These are phyloP conservation scores for Raphanus sativus DNA, from an alignment of 345 rosid genomes.

Conservation along the genomic window DNA sequence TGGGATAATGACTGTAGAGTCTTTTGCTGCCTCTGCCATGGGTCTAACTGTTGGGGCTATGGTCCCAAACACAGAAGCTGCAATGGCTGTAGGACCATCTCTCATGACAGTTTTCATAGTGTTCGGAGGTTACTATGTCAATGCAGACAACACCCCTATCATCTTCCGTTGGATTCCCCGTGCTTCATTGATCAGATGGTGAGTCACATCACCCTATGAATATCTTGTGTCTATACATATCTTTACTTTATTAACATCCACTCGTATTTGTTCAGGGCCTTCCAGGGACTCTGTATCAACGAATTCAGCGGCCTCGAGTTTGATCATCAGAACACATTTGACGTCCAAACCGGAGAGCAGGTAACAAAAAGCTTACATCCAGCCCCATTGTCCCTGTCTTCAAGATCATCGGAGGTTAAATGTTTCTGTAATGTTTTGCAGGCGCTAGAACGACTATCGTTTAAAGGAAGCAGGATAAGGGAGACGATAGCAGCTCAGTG, in stretches of 20 bases:
- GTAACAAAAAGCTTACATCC: conserved; percentile 38
- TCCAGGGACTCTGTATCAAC: conserved; percentile 94
- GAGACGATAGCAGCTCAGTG: conserved; percentile 77
- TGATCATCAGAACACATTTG: conserved; percentile 74
- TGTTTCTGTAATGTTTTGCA: conserved; percentile 35
- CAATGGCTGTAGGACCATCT: conserved; percentile 98
- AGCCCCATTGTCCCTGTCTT: neutral
- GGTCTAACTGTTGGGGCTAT: conserved; percentile 97
- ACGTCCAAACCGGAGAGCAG: conserved; percentile 95
- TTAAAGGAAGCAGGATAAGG: conserved; percentile 61
- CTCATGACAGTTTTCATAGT: conserved; percentile 96
- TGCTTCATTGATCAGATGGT: conserved; percentile 92
- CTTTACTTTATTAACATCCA: neutral
- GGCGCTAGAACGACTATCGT: conserved; percentile 83
- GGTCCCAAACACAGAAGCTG: conserved; percentile 98
- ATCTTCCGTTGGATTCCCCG: conserved; percentile 93
- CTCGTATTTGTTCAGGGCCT: conserved; percentile 67
- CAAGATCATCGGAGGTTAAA: neutral
- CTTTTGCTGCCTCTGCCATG: conserved; percentile 99
- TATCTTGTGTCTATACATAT: neutral
- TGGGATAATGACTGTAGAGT: conserved; percentile 89
- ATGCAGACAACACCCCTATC: conserved; percentile 84
- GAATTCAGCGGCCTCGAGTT: conserved; percentile 86
- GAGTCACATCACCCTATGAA: conserved; percentile 17
- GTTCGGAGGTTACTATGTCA: conserved; percentile 90